Evolutionary conservation across 2,329 filamentous ascomycete genomes (phyloP).

Genomic region (Fusarium incarnatum): DNA sequence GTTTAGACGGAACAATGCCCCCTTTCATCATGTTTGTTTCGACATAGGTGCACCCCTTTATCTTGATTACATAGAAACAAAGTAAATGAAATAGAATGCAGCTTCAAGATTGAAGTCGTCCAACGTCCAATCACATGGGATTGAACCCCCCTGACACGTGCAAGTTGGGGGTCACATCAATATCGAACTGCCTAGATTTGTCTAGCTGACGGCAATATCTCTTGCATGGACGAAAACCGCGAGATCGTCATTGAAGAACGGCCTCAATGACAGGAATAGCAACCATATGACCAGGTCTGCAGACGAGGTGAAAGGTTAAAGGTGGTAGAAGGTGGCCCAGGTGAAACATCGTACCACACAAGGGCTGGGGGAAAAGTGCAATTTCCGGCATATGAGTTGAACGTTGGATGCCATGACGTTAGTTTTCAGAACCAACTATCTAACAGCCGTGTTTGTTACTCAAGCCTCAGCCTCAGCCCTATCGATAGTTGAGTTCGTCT

Average conservation of each 20-base stretch:
- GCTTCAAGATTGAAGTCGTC: conserved; percentile 6
- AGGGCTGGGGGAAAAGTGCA: not conserved
- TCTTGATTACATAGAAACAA: not conserved
- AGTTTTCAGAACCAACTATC: not conserved
- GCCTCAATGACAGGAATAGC: conserved; percentile 5
- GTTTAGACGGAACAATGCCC: not conserved
- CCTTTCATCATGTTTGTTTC: not conserved
- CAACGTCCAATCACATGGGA: conserved; percentile 10
- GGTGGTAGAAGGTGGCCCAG: not conserved
- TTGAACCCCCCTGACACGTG: conserved; percentile 14
- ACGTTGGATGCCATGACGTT: not conserved
- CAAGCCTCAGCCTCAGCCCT: conserved; percentile 1
- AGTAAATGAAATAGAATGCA: not conserved
- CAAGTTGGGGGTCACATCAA: not conserved
- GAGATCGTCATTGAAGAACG: conserved; percentile 9
- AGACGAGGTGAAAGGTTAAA: not conserved
- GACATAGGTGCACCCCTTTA: not conserved
- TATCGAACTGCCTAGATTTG: conserved; percentile 22
- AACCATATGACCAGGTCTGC: not conserved
- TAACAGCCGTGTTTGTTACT: not conserved
- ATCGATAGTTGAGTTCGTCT: not conserved
- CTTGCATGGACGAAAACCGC: not conserved
- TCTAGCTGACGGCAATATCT: conserved; percentile 10
- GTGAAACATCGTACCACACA: not conserved
- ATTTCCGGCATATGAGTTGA: not conserved